phyloP scores from a whole-genome alignment of 179 eudicot genomes.

The Silene noctiflora region DNA sequence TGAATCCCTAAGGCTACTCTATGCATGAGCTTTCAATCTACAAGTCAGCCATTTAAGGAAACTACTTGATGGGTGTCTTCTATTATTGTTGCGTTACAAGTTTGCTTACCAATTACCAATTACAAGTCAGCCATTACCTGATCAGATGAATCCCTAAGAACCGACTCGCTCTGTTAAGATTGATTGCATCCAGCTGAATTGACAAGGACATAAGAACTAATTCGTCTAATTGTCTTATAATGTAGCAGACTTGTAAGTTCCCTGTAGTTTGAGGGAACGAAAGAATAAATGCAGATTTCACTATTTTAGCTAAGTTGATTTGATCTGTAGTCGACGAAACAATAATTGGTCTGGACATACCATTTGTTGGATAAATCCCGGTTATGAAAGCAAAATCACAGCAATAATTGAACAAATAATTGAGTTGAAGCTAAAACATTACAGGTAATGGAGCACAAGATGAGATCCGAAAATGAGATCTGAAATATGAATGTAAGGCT shows the following conservation, averaged over 20 bases:
- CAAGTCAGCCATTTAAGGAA: background rate
- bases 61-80: background rate
- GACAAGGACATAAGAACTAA: conserved; percentile 10
- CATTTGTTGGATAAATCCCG: too few relatives aligned
- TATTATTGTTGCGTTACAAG: too few relatives aligned
- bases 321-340: background rate
- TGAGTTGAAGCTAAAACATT: background rate
- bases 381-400: background rate
- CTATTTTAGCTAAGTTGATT: conserved; percentile 7
- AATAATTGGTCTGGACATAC: too few relatives aligned
- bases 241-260: background rate
- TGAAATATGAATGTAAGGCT: too few relatives aligned
- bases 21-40: background rate
- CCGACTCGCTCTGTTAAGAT: background rate
- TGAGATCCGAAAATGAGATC: too few relatives aligned
- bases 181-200: conserved; percentile 8
- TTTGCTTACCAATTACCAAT: too few relatives aligned
- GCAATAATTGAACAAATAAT: background rate
- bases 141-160: too few relatives aligned
- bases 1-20: background rate
- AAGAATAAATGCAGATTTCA: conserved; percentile 10
- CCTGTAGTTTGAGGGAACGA: background rate
- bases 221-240: background rate
- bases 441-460: too few relatives aligned
- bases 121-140: too few relatives aligned